Evolutionary conservation across 495 filamentous ascomycete genomes (phyloP).

Genomic region (Aspergillus baeticus): DNA sequence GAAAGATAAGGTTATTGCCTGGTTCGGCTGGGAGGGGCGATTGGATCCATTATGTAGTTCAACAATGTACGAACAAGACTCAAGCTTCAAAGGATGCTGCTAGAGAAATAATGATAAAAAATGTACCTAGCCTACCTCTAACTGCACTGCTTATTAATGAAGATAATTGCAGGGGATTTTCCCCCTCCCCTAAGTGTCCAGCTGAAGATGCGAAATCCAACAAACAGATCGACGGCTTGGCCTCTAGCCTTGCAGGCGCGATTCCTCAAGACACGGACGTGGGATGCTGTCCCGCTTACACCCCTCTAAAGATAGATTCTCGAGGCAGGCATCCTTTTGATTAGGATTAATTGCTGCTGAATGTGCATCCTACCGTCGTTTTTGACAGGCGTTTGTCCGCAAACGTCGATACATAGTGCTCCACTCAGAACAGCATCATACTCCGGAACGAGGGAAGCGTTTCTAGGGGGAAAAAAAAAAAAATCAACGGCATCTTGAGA

Average conservation of each 20-base stretch:
- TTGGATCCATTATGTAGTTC: too few relatives aligned
- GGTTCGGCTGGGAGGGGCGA: too few relatives aligned
- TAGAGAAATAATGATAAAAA: too few relatives aligned
- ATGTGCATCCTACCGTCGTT: neutral
- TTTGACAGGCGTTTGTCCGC: constrained; percentile 10
- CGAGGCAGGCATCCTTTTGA: neutral
- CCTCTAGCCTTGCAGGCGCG: constrained; percentile 11
- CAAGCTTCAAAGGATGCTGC: too few relatives aligned
- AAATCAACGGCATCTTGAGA: too few relatives aligned
- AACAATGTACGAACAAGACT: too few relatives aligned
- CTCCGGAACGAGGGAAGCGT: neutral
- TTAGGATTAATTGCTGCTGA: neutral
- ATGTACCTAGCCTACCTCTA: too few relatives aligned
- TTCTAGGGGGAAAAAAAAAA: neutral
- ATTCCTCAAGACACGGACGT: neutral
- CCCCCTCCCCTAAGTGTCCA: neutral
- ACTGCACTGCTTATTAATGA: too few relatives aligned
- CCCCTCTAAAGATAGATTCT: neutral
- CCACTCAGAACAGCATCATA: constrained; percentile 10
- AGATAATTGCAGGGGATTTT: too few relatives aligned
- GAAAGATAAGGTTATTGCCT: neutral
- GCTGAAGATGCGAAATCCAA: neutral
- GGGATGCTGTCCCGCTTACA: neutral
- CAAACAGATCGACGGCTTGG: constrained; percentile 9
- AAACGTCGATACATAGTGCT: constrained; percentile 16